Base-by-base conservation (phyloP, 2,329 filamentous ascomycete species). In the Phaeoacremonium minimum region DNA sequence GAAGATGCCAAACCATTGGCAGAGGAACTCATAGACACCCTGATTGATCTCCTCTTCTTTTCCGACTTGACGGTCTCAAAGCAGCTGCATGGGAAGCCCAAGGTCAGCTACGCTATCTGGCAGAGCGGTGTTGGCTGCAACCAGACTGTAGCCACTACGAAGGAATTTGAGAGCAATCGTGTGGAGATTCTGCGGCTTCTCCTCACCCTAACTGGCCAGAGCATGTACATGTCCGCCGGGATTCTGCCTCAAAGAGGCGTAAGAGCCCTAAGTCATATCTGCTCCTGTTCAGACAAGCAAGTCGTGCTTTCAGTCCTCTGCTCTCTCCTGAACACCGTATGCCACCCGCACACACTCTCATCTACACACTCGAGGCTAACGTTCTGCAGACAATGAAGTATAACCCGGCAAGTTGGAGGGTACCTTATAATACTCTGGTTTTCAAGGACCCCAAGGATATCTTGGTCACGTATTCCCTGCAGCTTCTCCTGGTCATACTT, bases 81-180 rank as follows among this genome's bases (percentile, higher is more conserved):
- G 40, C 76, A 85, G 29, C 73, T 80, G 12, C 73, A 80, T 38
- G 78, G 79, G 36, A 88, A 85, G 53, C 75, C 77, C 44, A 94
- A 93, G 58, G 85, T 96, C 38, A 85, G 84, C 7, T 95, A 93
- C 62, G 85, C 88, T 36, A 97, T 98, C 56, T 98, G 93, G 93
- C 89, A 96, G 65, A 97, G 87, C 55, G 93, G 93, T 32, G 91
- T 98, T 18, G 93, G 93, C 12, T 97, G 91, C 68, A 95, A 95
- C 59, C 87, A 85, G 13, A 80, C 89, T 5, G 81, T 94, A 49
- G 83, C 83, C 8, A 91, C 89, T 4, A 96, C 83, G 35, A 95
- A 88, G 58, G 90, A 97, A 51, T 84, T 87, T 40, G 93, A 98
- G 65, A 94, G 76, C 64, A 96, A 96, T 60, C 80, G 93, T 41